A percentile compares a stretch with the other conserved stretches of the same genome.
Conservation (phyloP, 2,329 filamentous ascomycete species). For the Aureobasidium sp. region DNA sequence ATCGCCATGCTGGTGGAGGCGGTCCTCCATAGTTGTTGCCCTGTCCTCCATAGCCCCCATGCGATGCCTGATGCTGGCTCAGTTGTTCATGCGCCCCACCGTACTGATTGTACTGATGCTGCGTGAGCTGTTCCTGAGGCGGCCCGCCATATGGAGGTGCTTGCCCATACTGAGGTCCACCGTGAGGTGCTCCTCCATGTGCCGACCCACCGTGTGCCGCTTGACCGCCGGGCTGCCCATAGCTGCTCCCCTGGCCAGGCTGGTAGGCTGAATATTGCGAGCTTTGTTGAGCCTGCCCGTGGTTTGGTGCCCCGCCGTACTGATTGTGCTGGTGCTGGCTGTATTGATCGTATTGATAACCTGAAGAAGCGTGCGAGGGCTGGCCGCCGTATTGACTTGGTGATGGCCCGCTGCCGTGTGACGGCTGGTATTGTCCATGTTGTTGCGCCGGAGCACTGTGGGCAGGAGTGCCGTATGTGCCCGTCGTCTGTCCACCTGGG, state of each 20-base stretch:
- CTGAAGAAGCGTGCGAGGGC: conserved; percentile 15
- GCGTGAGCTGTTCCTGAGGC: conserved; percentile 2
- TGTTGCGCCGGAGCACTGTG: conserved; percentile 16
- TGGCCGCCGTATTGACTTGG: conserved; percentile 23
- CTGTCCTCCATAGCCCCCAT: conserved; percentile 16
- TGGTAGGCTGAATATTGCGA: conserved; percentile 20
- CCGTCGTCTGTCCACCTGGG: conserved; percentile 18
- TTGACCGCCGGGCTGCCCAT: conserved; percentile 16
- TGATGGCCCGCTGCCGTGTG: conserved; percentile 20
- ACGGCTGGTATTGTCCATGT: conserved; percentile 19
- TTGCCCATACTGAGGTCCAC: background rate
- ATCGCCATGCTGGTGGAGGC: conserved; percentile 26
- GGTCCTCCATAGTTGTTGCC: conserved; percentile 19
- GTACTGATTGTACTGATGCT: conserved; percentile 15
- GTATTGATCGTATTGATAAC: conserved; percentile 16
- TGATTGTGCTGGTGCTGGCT: conserved; percentile 19
- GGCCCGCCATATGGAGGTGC: background rate
- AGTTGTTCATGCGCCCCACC: conserved; percentile 7
- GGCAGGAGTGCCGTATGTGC: conserved; percentile 19
- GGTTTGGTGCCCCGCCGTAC: conserved; percentile 17
- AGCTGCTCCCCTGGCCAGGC: conserved; percentile 19
- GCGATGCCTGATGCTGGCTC: conserved; percentile 2
- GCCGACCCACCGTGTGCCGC: conserved; percentile 13
- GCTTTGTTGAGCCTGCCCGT: conserved; percentile 20
- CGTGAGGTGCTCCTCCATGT: conserved; percentile 1